Conservation (phyloP, 2,329 filamentous ascomycete genomes). For the Cryphonectria naterciae region DNA sequence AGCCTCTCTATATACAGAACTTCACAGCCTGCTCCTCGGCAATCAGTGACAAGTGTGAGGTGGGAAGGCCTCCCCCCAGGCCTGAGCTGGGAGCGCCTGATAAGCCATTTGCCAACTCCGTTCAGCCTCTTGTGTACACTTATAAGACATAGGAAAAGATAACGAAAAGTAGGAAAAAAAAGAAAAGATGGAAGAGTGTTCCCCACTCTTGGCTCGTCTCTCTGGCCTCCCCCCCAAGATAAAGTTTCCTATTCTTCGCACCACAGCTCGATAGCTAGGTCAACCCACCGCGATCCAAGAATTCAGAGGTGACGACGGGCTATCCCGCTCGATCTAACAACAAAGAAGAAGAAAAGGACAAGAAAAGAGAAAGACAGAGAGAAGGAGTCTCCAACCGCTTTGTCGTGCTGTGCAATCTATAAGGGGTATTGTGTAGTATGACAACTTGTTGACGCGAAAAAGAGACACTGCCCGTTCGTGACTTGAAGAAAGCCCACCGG, state of each 20-base stretch:
- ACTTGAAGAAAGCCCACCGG: slow-evolving; percentile 3
- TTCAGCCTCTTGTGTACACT: background rate
- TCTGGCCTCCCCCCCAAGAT: background rate
- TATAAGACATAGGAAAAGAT: background rate
- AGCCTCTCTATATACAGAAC: slow-evolving; percentile 2
- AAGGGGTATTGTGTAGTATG: slow-evolving; percentile 30
- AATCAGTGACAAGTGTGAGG: background rate
- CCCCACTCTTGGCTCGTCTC: background rate
- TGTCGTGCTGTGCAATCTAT: slow-evolving; percentile 28
- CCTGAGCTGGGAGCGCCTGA: background rate
- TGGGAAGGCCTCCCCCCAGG: background rate
- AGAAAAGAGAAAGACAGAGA: background rate
- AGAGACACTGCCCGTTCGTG: slow-evolving; percentile 17
- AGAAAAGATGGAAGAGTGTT: slow-evolving; percentile 5
- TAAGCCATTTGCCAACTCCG: slow-evolving; percentile 12
- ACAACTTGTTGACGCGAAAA: slow-evolving; percentile 25
- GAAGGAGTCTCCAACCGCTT: slow-evolving; percentile 12
- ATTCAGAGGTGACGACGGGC: background rate
- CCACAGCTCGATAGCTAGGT: background rate
- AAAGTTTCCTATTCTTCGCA: background rate
- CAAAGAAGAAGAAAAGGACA: slow-evolving; percentile 16
- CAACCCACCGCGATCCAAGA: background rate
- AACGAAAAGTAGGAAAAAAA: slow-evolving; percentile 29
- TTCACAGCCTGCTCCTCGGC: background rate
- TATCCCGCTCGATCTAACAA: slow-evolving; percentile 4